Conservation (phyloP, 768 basidiomycete species). For the Leccinum ochraceum region DNA sequence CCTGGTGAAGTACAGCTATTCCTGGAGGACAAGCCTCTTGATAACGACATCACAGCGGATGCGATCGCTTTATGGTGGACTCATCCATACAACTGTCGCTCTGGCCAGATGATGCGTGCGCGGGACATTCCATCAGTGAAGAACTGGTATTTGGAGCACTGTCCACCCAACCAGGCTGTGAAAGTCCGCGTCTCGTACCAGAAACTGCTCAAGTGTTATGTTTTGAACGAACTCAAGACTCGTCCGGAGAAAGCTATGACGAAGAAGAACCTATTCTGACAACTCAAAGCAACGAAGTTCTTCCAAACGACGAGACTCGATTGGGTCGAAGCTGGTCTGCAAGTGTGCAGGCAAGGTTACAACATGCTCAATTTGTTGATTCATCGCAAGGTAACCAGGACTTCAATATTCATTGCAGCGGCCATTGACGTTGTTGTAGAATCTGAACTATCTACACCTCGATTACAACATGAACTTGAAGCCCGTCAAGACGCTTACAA, state of each 20-base stretch:
- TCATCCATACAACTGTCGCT: conserved; percentile 91
- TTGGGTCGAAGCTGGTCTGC: conserved; percentile 98
- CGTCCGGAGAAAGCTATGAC: conserved; percentile 95
- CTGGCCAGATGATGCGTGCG: conserved; percentile 89
- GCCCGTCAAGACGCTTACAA: conserved; percentile 95
- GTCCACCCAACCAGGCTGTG: conserved; percentile 92
- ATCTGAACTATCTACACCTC: conserved; percentile 89
- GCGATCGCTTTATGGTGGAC: conserved; percentile 99
- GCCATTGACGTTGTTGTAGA: conserved; percentile 43
- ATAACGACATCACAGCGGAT: conserved; percentile 92
- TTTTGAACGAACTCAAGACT: conserved; percentile 90
- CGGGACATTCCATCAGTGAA: conserved; percentile 97
- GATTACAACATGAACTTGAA: conserved; percentile 99
- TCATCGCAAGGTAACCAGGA: conserved; percentile 80
- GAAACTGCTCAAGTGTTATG: conserved; percentile 94
- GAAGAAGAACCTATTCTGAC: conserved; percentile 96
- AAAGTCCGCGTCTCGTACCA: conserved; percentile 99
- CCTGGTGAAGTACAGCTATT: conserved; percentile 80
- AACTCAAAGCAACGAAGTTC: conserved; percentile 98
- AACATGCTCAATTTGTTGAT: conserved; percentile 99
- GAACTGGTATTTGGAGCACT: conserved; percentile 98
- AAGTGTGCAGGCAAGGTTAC: conserved; percentile 98
- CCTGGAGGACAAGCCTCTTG: conserved; percentile 73
- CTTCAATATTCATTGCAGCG: neutral
- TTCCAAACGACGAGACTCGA: conserved; percentile 98